These are phyloP conservation scores for Brassica rapa DNA, from an alignment of 345 rosid species.

Conservation along the genomic window DNA sequence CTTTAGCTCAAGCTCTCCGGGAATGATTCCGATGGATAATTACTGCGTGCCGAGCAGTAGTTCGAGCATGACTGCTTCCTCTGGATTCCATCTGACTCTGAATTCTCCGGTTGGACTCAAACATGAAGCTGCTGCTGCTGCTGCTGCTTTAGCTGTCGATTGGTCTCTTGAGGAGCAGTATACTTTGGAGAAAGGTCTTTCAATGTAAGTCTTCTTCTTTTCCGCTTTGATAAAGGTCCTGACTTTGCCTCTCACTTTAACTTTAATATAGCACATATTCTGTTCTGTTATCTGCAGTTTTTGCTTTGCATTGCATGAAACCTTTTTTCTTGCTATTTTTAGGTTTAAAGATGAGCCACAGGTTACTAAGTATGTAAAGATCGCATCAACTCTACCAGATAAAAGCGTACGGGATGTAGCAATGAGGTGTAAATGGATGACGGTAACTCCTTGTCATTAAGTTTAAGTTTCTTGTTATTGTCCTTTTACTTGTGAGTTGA, in stretches of 20 bases:
- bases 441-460: constrained; percentile 8
- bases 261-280: too few relatives aligned
- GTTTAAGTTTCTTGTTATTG: neutral
- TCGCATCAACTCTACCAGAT: constrained; percentile 79
- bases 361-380: constrained; percentile 83
- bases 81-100: constrained; percentile 34
- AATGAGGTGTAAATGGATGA: constrained; percentile 86
- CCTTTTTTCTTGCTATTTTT: neutral
- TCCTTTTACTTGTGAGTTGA: neutral
- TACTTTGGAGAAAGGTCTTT: constrained; percentile 72
- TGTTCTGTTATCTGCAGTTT: neutral
- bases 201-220: constrained; percentile 44
- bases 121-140: constrained; percentile 58
- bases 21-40: constrained; percentile 25
- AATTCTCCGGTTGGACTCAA: constrained; percentile 33
- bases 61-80: constrained; percentile 29
- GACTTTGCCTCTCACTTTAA: too few relatives aligned
- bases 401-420: constrained; percentile 99
- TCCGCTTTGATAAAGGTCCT: neutral
- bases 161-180: constrained; percentile 85
- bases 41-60: constrained; percentile 33
- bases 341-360: constrained; percentile 77
- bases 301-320: constrained; percentile 3
- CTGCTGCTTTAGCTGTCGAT: constrained; percentile 65
- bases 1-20: neutral